Evolutionary conservation across 1,284 basidiomycete genomes (phyloP).

Genomic region (Cyathus olla): DNA sequence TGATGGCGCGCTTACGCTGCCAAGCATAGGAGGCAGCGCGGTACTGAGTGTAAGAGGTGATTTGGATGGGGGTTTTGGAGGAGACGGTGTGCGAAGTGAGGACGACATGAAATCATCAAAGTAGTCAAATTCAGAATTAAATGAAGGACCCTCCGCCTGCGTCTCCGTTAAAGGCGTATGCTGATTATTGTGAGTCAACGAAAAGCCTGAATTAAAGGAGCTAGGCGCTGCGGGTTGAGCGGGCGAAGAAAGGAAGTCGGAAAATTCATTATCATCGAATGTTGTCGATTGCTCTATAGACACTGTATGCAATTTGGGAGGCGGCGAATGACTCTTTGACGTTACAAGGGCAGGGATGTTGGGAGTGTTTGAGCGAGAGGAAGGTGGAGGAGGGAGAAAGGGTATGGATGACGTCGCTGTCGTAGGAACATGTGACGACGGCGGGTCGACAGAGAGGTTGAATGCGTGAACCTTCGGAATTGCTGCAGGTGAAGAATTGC

Average conservation of each 20-base stretch:
- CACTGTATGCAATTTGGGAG: conserved; percentile 3
- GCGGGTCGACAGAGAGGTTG: conserved; percentile 17
- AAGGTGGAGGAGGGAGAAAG: conserved; percentile 14
- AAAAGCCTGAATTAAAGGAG: conserved; percentile 4
- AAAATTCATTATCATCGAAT: conserved; percentile 49
- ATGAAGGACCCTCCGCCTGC: neutral
- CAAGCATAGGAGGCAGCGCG: conserved; percentile 2
- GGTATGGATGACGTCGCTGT: neutral
- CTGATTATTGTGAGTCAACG: conserved; percentile 17
- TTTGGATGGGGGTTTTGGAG: conserved; percentile 57
- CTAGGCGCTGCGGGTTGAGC: conserved; percentile 16
- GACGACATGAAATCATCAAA: conserved; percentile 59
- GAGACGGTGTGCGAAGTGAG: conserved; percentile 49
- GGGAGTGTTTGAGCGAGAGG: conserved; percentile 11
- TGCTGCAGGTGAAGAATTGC: neutral
- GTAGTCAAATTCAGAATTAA: conserved; percentile 45
- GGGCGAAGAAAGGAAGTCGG: conserved; percentile 47
- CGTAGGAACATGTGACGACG: neutral
- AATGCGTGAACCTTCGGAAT: conserved; percentile 8
- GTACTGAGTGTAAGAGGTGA: conserved; percentile 9
- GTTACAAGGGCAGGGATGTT: conserved; percentile 5
- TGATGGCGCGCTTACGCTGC: neutral
- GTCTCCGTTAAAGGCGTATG: conserved; percentile 15
- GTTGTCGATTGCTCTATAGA: conserved; percentile 12
- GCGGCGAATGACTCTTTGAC: conserved; percentile 8